Base-by-base conservation (phyloP, 768 basidiomycete genomes). In the Termitomyces sp. region DNA sequence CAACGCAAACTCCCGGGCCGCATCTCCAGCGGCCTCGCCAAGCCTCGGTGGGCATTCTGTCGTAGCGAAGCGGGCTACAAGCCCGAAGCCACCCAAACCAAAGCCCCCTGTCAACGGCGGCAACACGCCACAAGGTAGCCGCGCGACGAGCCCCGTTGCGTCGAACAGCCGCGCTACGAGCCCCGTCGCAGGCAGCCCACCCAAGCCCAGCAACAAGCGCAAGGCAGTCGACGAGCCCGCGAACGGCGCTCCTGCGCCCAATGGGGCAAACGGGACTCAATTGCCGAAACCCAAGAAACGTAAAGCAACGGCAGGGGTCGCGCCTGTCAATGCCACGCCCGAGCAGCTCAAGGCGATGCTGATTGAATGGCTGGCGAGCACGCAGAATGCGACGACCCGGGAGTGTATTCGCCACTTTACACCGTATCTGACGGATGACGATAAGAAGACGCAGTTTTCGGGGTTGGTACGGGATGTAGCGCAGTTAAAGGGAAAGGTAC, bases 11-110 rank as follows among this genome's bases (percentile, higher is more conserved):
- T 86, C 88, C 31, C 82, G 81, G 37, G 79, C 84, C 13, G 81
- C 77, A 26, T 89, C 88, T 3, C 87, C 86, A 9, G 73, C 73
- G 10, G 72, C 80, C 42, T 72, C 78, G 4, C 73, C 84, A 8
- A 76, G 77, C 29, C 77, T 86, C 62, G 85, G 88, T 37, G 91
- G 90, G 0, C 89, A 92, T 71, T 90, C 87, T 2, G 66, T 90
- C 24, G 82, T 94, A 16, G 92, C 92, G 2, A 88, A 88, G 71
- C 84, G 92, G 18, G 92, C 92, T 4, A 92, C 90, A 1, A 92
- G 90, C 60, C 92, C 91, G 4, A 90, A 89, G 64, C 75, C 71
- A 10, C 81, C 83, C 3, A 90, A 88, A 68, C 73, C 74, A 9
- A 87, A 83, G 63, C 60, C 70, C 46, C 72, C 70, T 59, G 64